A percentile compares a stretch with the other conserved stretches of the same genome.
Conservation (phyloP, 2,329 filamentous ascomycete species). For the Mariannaea elegans region DNA sequence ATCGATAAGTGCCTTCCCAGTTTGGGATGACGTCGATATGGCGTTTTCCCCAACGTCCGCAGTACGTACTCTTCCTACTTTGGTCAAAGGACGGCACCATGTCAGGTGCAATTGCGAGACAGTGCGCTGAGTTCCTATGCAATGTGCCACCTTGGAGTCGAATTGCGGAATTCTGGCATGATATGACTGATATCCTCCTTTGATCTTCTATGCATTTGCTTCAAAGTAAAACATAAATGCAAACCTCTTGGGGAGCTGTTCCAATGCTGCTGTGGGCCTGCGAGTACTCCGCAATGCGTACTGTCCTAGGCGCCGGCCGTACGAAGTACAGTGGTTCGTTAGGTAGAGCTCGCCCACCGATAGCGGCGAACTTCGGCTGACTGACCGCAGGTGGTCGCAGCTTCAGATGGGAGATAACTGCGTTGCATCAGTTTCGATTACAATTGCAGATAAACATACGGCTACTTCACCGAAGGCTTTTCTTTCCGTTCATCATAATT, state of each 20-base stretch:
- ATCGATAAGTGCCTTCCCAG: slow-evolving; percentile 35
- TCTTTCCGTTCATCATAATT: background rate
- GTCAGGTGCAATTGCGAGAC: no score
- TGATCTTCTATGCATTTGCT: no score
- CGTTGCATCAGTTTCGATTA: background rate
- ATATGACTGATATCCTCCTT: no score
- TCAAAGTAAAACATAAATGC: no score
- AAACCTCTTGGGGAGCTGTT: no score
- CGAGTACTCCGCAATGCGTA: background rate
- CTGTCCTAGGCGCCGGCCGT: background rate
- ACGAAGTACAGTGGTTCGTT: no score
- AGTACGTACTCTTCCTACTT: slow-evolving; percentile 29
- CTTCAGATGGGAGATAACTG: background rate
- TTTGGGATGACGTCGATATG: slow-evolving; percentile 39
- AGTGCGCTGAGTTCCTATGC: no score
- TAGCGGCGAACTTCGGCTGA: slow-evolving; percentile 19
- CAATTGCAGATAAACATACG: background rate
- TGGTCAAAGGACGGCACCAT: background rate
- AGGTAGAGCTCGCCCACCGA: slow-evolving; percentile 13
- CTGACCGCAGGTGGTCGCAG: background rate
- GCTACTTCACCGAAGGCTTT: background rate
- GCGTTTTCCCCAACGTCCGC: slow-evolving; percentile 35
- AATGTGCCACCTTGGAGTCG: no score
- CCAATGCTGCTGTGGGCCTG: background rate
- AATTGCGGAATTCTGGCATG: no score